Evolutionary conservation across 208 protist genomes (phyloP).

Genomic region (Naegleria lovaniensis): DNA sequence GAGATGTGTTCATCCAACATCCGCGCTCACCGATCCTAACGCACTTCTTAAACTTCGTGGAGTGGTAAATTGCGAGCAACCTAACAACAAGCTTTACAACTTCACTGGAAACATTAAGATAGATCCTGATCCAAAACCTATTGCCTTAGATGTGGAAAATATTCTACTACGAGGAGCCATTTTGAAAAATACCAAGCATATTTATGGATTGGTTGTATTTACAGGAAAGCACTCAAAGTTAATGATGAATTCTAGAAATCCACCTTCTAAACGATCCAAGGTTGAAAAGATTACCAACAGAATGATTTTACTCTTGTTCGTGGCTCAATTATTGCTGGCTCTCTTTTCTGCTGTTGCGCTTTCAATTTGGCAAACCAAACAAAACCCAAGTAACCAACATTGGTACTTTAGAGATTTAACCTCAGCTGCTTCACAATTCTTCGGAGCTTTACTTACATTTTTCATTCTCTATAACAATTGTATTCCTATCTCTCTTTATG

Average conservation of each 20-base stretch:
- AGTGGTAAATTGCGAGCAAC: neutral
- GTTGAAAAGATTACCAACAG: conserved; percentile 46
- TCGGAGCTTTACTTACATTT: conserved; percentile 54
- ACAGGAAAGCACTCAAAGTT: conserved; percentile 55
- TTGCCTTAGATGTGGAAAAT: conserved; percentile 31
- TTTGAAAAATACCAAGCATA: conserved; percentile 29
- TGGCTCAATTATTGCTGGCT: conserved; percentile 46
- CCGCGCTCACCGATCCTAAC: neutral
- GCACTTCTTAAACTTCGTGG: neutral
- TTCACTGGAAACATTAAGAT: conserved; percentile 24
- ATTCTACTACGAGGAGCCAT: conserved; percentile 33
- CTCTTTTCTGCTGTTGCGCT: conserved; percentile 41
- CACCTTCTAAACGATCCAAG: conserved; percentile 36
- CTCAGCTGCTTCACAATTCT: neutral
- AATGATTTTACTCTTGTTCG: conserved; percentile 48
- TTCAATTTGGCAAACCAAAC: conserved; percentile 20
- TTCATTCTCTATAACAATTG: conserved; percentile 67
- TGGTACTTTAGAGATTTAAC: conserved; percentile 34
- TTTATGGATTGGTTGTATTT: conserved; percentile 43
- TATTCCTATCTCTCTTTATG: conserved; percentile 73
- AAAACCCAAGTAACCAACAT: neutral
- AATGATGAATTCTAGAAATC: conserved; percentile 46
- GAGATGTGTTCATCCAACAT: neutral
- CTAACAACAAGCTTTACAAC: conserved; percentile 32
- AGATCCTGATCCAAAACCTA: conserved; percentile 2